A percentile compares a stretch with the other conserved stretches of the same genome.
Evolutionary conservation across 2,329 filamentous ascomycete genomes (phyloP).

Genomic region (Zymoseptoria brevis): DNA sequence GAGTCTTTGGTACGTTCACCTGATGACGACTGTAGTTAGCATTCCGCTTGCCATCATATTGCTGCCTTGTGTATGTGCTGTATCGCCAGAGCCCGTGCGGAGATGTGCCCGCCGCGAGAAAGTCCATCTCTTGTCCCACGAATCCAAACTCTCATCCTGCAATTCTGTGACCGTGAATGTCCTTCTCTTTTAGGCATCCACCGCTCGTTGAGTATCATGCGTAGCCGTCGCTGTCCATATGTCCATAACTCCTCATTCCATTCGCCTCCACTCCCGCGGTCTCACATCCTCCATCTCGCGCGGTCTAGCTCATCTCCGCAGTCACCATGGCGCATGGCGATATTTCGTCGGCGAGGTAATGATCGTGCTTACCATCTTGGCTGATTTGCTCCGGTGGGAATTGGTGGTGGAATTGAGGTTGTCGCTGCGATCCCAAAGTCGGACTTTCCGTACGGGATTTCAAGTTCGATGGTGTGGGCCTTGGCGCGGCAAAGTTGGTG

Average conservation of each 20-base stretch:
- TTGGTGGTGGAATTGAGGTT: neutral
- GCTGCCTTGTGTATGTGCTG: neutral
- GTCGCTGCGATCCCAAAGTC: neutral
- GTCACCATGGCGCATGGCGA: neutral
- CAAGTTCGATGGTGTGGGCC: neutral
- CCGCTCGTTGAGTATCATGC: neutral
- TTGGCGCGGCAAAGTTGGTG: neutral
- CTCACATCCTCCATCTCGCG: neutral
- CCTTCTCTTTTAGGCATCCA: neutral
- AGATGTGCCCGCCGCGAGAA: neutral
- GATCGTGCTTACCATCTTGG: constrained; percentile 14
- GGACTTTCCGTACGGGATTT: neutral
- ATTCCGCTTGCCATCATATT: neutral
- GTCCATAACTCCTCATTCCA: neutral
- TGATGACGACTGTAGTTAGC: constrained; percentile 31
- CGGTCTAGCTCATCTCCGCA: neutral
- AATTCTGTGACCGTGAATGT: neutral
- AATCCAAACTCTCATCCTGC: neutral
- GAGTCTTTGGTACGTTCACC: constrained; percentile 98
- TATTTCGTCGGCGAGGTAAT: neutral
- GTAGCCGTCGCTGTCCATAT: neutral
- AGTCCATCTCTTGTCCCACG: neutral
- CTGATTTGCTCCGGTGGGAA: constrained; percentile 10
- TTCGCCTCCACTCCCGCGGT: neutral
- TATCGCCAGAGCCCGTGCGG: neutral